phyloP scores from a whole-genome alignment of 2,329 filamentous ascomycete species.

The Xylariales sp. region DNA sequence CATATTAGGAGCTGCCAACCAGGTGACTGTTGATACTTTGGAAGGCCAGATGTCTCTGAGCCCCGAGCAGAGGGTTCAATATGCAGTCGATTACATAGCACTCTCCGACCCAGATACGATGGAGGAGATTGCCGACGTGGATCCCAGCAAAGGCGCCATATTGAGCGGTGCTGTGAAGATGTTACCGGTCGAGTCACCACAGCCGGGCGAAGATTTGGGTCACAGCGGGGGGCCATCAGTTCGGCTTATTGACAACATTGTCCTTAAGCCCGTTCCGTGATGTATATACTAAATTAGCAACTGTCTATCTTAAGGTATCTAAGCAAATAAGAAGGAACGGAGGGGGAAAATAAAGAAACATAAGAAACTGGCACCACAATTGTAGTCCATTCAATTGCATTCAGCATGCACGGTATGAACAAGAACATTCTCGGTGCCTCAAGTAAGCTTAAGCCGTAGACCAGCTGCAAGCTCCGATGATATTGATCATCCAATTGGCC shows the following conservation, averaged over 20 bases:
- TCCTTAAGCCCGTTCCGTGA: constrained; percentile 46
- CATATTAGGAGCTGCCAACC: constrained; percentile 68
- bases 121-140: constrained; percentile 70
- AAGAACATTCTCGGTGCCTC: no score
- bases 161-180: constrained; percentile 90
- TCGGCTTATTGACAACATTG: constrained; percentile 90
- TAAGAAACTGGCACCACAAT: no score
- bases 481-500: no score
- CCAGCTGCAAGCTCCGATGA: no score
- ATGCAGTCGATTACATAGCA: constrained; percentile 89
- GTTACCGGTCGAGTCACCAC: constrained; percentile 69
- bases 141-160: constrained; percentile 69
- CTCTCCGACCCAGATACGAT: constrained; percentile 82
- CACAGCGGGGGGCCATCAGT: constrained; percentile 70
- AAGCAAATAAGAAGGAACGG: no score
- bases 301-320: no score
- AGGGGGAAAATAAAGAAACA: no score
- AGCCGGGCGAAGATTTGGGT: constrained; percentile 70
- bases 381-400: no score
- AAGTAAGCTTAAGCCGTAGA: no score
- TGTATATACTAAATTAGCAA: no score
- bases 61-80: constrained; percentile 59
- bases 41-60: constrained; percentile 58
- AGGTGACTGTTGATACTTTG: constrained; percentile 50
- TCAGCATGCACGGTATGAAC: no score